Conservation (phyloP, 73 alveolate species). For the Symbiodinium natans region DNA sequence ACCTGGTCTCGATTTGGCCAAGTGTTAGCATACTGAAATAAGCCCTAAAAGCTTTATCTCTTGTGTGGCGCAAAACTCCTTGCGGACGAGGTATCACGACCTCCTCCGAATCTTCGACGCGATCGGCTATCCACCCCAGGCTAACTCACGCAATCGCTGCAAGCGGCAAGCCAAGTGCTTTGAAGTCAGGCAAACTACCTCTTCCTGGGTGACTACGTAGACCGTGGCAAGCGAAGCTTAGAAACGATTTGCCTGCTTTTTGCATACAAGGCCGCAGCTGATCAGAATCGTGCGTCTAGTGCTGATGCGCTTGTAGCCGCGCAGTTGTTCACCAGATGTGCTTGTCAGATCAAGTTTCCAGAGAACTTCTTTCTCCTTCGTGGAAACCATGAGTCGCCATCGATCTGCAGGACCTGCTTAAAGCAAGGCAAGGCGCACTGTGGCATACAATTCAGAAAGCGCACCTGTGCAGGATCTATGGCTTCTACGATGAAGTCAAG, state of each 20-base stretch:
- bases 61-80: too few species aligned
- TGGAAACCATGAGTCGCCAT: slow-evolving; percentile 99
- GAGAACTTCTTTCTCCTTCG: slow-evolving; percentile 98
- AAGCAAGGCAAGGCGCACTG: too few species aligned
- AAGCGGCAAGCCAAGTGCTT: background rate
- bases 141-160: background rate
- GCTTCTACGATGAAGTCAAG: slow-evolving; percentile 98
- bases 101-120: slow-evolving; percentile 96
- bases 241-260: slow-evolving; percentile 98
- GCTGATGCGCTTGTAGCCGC: background rate
- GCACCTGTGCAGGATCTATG: slow-evolving; percentile 93
- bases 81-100: slow-evolving; percentile 95
- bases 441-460: background rate
- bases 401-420: slow-evolving; percentile 96
- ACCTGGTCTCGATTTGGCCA: background rate
- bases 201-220: slow-evolving; percentile 99
- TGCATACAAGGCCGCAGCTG: slow-evolving; percentile 94
- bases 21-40: too few species aligned
- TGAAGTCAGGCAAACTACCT: slow-evolving; percentile 96
- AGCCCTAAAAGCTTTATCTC: too few species aligned
- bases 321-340: background rate
- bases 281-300: background rate
- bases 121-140: slow-evolving; percentile 95
- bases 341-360: slow-evolving; percentile 97
- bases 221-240: slow-evolving; percentile 96